Evolutionary conservation across 2,329 filamentous ascomycete species (phyloP), one percentile per base, ranked within the genome.

Genomic region (Fusarium euwallaceae): DNA sequence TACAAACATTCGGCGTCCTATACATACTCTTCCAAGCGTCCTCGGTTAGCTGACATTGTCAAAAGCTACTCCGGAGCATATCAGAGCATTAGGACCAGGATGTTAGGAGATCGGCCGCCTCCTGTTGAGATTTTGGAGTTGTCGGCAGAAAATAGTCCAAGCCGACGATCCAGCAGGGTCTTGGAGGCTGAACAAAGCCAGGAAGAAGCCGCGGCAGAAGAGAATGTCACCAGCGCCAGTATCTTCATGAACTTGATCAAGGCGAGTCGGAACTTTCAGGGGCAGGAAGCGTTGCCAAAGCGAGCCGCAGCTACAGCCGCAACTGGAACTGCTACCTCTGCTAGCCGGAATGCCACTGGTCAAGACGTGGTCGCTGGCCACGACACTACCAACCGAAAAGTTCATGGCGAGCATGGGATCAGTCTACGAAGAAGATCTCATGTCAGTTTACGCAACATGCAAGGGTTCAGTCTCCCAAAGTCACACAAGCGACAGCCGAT

Each of bases 401-500:
- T 80, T 53, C 76, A 79, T 34, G 61, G 72, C 6, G 76, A 80
- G 11, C 82, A 82, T 64, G 80, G 80, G 6, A 83, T 88, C 68
- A 87, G 82, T 76, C 84, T 91, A 34, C 84, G 84, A 64, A 84
- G 85, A 36, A 86, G 84, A 70, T 88, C 87, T 2, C 88, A 91
- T 78, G 84, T 90, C 74, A 91, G 88, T 73, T 81, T 91, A 12
- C 82, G 81, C 53, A 87, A 86, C 53, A 81, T 83, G 10, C 84
- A 87, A 71, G 84, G 82, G 2, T 89, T 91, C 80, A 90, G 84
- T 71, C 80, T 91, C 62, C 82, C 85, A 53, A 86, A 85, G 71
- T 88, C 87, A 8, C 88, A 92, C 75, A 89, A 87, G 71, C 86
- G 89, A 29, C 89, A 92, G 69, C 90, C 92, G 0, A 91, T 94